phyloP scores from a whole-genome alignment of 768 basidiomycete genomes.

The Auricularia sp. region DNA sequence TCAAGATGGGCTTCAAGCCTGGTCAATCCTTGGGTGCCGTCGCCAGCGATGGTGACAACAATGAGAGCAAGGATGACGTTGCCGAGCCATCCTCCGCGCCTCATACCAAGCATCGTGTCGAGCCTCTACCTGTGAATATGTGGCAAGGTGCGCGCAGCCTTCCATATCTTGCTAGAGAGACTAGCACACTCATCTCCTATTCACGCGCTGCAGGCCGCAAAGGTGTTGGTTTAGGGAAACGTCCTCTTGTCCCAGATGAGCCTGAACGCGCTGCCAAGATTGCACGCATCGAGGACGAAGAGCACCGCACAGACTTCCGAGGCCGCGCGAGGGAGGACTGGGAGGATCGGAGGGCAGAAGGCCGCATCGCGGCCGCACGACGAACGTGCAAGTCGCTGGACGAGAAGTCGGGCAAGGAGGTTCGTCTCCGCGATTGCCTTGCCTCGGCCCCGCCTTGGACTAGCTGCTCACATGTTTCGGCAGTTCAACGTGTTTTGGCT shows the following conservation, averaged over 20 bases:
- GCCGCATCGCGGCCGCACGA: conserved; percentile 58
- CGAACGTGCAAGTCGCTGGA: conserved; percentile 67
- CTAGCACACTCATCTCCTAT: neutral
- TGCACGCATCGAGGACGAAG: conserved; percentile 34
- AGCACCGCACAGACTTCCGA: conserved; percentile 43
- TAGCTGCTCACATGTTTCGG: conserved; percentile 4
- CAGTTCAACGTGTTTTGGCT: conserved; percentile 82
- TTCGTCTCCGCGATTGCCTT: conserved; percentile 23
- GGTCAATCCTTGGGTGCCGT: conserved; percentile 63
- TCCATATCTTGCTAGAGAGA: neutral
- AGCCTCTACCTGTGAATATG: conserved; percentile 67
- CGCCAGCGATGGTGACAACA: neutral
- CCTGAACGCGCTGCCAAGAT: conserved; percentile 62
- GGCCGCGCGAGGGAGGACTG: conserved; percentile 64
- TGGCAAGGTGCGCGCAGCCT: conserved; percentile 55
- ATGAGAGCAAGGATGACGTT: neutral
- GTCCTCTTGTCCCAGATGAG: conserved; percentile 51
- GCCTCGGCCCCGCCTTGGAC: neutral
- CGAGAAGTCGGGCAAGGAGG: conserved; percentile 58
- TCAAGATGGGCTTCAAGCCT: conserved; percentile 88
- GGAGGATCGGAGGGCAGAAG: conserved; percentile 65
- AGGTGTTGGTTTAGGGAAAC: conserved; percentile 50
- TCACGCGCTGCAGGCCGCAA: conserved; percentile 47
- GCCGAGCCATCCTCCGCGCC: conserved; percentile 1
- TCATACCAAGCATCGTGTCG: conserved; percentile 34